phyloP scores from a whole-genome alignment of 495 filamentous ascomycete species.

The Aspergillus diversus region DNA sequence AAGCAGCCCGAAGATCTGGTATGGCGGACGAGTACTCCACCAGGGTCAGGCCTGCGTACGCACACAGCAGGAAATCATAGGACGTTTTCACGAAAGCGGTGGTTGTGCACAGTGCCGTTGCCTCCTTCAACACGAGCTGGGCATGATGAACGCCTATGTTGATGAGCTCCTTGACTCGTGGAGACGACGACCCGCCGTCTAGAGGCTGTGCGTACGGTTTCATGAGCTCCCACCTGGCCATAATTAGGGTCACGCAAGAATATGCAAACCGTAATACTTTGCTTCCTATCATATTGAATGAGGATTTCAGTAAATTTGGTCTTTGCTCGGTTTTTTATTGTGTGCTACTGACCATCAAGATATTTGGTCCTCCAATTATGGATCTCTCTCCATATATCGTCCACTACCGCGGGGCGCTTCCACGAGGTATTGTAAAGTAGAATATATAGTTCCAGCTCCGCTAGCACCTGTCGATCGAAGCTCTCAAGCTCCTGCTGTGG shows the following conservation, averaged over 20 bases:
- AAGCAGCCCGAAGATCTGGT: slow-evolving; percentile 1
- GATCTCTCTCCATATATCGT: background rate
- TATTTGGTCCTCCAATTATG: background rate
- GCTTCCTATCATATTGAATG: background rate
- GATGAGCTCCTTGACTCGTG: background rate
- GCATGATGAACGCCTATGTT: background rate
- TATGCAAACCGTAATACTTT: background rate
- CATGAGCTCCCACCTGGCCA: slow-evolving; percentile 1
- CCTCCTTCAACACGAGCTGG: background rate
- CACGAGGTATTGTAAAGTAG: background rate
- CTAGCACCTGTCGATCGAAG: background rate
- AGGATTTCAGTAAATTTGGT: too few relatives aligned
- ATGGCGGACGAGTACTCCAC: slow-evolving; percentile 3
- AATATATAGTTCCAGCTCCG: slow-evolving; percentile 1
- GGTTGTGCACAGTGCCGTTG: background rate
- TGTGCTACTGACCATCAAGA: too few relatives aligned
- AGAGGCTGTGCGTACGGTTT: background rate
- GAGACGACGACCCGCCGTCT: too few relatives aligned
- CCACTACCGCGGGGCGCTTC: background rate
- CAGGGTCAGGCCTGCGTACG: slow-evolving; percentile 1
- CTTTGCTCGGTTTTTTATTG: too few relatives aligned
- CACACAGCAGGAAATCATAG: background rate
- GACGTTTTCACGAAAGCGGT: background rate
- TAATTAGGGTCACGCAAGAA: slow-evolving; percentile 1
- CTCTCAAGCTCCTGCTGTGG: background rate